phyloP scores from a whole-genome alignment of 1,139 yeast genomes.

The Chernovozyma aurita region DNA sequence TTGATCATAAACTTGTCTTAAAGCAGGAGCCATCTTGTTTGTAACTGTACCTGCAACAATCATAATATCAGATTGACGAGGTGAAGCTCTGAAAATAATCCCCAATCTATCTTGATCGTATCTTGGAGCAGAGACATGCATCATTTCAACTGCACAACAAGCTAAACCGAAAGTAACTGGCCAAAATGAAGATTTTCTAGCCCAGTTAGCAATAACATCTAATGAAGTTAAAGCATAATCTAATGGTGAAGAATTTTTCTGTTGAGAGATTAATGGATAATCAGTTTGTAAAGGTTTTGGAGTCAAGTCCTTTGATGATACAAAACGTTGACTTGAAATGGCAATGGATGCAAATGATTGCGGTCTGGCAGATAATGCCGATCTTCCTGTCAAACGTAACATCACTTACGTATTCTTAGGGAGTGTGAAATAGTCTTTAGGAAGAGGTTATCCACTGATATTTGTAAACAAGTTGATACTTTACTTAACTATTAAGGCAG shows the following conservation, averaged over 20 bases:
- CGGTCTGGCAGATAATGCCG: constrained; percentile 4
- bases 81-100: constrained; percentile 90
- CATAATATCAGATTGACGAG: constrained; percentile 91
- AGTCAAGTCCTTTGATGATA: constrained; percentile 42
- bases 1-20: constrained; percentile 90
- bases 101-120: constrained; percentile 93
- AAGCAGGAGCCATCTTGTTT: constrained; percentile 91
- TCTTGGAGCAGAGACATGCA: constrained; percentile 90
- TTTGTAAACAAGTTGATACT: no score
- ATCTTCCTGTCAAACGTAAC: constrained; percentile 6
- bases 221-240: constrained; percentile 85
- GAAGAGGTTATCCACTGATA: no score
- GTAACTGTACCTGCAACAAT: constrained; percentile 92
- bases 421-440: no score
- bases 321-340: constrained; percentile 17
- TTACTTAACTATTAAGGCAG: no score
- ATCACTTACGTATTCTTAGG: no score
- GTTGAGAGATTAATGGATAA: constrained; percentile 43
- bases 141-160: constrained; percentile 94
- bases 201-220: constrained; percentile 87
- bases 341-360: constrained; percentile 4
- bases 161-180: constrained; percentile 92
- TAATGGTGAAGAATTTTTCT: constrained; percentile 46
- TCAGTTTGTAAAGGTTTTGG: constrained; percentile 41
- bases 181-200: constrained; percentile 90